These are phyloP conservation scores for Aspergillus hiratsukae DNA, from an alignment of 2,329 filamentous ascomycete species.

Conservation along the genomic window DNA sequence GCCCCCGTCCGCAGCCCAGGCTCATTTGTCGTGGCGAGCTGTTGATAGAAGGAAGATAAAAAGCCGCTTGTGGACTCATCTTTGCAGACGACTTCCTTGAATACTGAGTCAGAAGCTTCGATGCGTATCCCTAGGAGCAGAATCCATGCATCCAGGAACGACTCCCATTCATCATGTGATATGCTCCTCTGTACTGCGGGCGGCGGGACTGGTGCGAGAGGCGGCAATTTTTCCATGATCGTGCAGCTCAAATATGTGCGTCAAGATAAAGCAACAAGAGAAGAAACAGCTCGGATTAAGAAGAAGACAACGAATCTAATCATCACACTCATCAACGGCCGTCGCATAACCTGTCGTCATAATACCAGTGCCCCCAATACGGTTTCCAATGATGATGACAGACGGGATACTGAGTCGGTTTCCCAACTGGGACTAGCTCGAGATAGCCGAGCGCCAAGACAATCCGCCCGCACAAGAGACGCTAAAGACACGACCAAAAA, in stretches of 20 bases:
- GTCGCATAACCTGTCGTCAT: neutral
- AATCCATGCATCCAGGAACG: slow-evolving; percentile 72
- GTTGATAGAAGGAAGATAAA: slow-evolving; percentile 61
- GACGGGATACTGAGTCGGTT: slow-evolving; percentile 8
- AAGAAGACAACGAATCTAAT: neutral
- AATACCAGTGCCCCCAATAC: neutral
- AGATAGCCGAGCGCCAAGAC: slow-evolving; percentile 39
- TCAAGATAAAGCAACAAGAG: neutral
- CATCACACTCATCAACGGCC: neutral
- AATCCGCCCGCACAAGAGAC: slow-evolving; percentile 24
- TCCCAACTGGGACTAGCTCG: slow-evolving; percentile 31
- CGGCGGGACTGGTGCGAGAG: slow-evolving; percentile 73
- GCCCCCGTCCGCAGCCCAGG: slow-evolving; percentile 22
- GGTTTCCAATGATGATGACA: neutral
- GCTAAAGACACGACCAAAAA: slow-evolving; percentile 10
- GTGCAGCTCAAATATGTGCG: slow-evolving; percentile 25
- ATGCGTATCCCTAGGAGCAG: slow-evolving; percentile 63
- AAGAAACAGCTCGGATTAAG: slow-evolving; percentile 1
- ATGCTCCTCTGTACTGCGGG: slow-evolving; percentile 63
- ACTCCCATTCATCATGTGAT: slow-evolving; percentile 67
- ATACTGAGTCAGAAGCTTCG: slow-evolving; percentile 52
- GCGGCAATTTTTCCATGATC: slow-evolving; percentile 55
- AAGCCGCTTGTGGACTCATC: slow-evolving; percentile 61
- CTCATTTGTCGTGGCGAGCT: slow-evolving; percentile 43
- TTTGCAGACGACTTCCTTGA: slow-evolving; percentile 48